Evolutionary conservation across 148 eudicot species (phyloP).

Genomic region (Camellia lanceoleosa): DNA sequence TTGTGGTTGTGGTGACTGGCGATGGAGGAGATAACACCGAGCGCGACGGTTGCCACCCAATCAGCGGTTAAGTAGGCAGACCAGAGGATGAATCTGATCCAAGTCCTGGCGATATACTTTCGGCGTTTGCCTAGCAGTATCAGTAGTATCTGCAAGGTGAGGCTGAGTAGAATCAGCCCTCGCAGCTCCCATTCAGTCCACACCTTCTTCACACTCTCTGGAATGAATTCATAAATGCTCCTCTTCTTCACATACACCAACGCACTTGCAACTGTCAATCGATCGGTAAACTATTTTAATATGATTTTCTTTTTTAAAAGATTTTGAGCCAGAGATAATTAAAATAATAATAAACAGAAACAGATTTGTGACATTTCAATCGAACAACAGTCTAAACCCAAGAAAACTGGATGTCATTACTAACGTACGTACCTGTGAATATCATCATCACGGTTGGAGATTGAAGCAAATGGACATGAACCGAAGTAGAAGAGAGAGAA

Average conservation of each 20-base stretch:
- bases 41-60: slow-evolving; percentile 27
- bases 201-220: slow-evolving; percentile 10
- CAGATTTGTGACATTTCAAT: no score
- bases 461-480: no score
- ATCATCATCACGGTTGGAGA: no score
- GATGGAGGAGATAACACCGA: slow-evolving; percentile 27
- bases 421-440: no score
- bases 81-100: slow-evolving; percentile 31
- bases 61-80: slow-evolving; percentile 36
- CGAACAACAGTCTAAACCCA: no score
- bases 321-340: no score
- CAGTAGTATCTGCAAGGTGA: slow-evolving; percentile 28
- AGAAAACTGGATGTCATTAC: no score
- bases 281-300: no score
- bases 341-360: no score
- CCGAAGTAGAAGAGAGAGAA: no score
- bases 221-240: slow-evolving; percentile 21
- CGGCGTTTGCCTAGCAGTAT: slow-evolving; percentile 29
- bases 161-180: slow-evolving; percentile 34
- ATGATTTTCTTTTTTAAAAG: no score
- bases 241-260: slow-evolving; percentile 24
- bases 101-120: slow-evolving; percentile 21
- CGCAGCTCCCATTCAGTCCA: slow-evolving; percentile 42
- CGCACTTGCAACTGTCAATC: not conserved
- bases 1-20: no score